Conservation (phyloP, 192 early-diverging fungal genomes). For the Linnemannia exigua region DNA sequence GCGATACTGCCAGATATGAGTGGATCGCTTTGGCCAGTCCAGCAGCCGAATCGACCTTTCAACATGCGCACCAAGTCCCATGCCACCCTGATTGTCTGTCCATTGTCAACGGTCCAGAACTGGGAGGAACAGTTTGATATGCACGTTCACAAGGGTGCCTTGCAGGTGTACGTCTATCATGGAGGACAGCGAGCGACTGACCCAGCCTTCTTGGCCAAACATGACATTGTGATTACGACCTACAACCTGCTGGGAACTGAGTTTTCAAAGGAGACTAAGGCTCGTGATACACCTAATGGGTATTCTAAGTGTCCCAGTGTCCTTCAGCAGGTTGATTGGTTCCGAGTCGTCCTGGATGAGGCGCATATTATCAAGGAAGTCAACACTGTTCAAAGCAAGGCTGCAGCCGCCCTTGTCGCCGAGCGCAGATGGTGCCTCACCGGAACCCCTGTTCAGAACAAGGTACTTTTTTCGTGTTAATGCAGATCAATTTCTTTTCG, state of each 20-base stretch:
- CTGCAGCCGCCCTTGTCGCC: constrained; percentile 75
- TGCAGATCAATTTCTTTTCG: too few relatives aligned
- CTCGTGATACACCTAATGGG: constrained; percentile 21
- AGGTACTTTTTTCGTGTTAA: constrained; percentile 17
- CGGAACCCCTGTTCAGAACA: constrained; percentile 87
- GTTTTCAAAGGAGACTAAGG: constrained; percentile 55
- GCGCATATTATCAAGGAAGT: constrained; percentile 94
- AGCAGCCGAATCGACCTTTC: neutral
- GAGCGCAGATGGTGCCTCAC: constrained; percentile 91
- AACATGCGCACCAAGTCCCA: constrained; percentile 48
- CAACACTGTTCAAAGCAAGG: constrained; percentile 82
- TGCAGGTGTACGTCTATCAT: constrained; percentile 66
- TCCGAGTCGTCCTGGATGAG: constrained; percentile 92
- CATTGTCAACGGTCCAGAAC: constrained; percentile 64
- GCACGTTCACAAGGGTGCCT: constrained; percentile 42
- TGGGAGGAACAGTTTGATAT: constrained; percentile 66
- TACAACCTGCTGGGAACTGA: constrained; percentile 64
- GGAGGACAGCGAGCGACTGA: constrained; percentile 58
- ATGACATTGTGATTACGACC: constrained; percentile 67
- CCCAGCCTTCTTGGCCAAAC: constrained; percentile 26
- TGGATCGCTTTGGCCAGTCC: neutral
- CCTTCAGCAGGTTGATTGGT: constrained; percentile 82
- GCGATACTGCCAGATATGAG: neutral
- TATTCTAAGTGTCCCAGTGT: constrained; percentile 35
- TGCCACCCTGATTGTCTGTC: constrained; percentile 69